Conservation (phyloP, 306 rosid species). For the Bauhinia variegata region DNA sequence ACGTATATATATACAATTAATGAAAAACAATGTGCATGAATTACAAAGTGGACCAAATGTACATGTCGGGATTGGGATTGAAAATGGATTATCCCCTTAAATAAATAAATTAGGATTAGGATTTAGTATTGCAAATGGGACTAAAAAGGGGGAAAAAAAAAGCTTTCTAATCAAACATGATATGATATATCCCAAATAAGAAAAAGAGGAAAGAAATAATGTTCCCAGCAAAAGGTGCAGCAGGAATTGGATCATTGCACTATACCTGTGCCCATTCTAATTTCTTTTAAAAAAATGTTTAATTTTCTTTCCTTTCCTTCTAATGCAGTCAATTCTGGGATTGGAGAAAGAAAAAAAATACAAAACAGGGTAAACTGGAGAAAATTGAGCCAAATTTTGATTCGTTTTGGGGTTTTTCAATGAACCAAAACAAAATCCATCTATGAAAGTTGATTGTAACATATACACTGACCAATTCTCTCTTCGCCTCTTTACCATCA, state of each 20-base stretch:
- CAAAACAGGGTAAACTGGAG: background rate
- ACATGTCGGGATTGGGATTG: too few species aligned
- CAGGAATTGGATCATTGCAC: too few species aligned
- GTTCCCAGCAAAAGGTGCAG: background rate
- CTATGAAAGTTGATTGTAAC: slow-evolving; percentile 45
- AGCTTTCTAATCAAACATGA: background rate
- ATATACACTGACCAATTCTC: slow-evolving; percentile 21
- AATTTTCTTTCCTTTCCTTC: background rate
- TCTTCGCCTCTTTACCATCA: slow-evolving; percentile 35
- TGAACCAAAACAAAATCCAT: background rate
- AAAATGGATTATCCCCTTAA: too few species aligned
- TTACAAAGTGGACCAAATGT: too few species aligned
- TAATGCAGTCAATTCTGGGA: background rate
- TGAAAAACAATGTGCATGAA: too few species aligned
- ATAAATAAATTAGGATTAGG: too few species aligned
- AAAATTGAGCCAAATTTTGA: slow-evolving; percentile 34
- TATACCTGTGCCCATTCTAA: too few species aligned
- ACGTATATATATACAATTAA: too few species aligned
- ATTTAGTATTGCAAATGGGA: too few species aligned
- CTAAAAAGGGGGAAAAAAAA: too few species aligned
- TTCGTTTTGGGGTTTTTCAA: slow-evolving; percentile 1
- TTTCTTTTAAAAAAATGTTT: too few species aligned
- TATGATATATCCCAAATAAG: background rate
- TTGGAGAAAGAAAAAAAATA: background rate
- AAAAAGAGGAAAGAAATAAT: background rate